Conservation (phyloP, 2,329 filamentous ascomycete species). For the Thermothelomyces thermophilus region DNA sequence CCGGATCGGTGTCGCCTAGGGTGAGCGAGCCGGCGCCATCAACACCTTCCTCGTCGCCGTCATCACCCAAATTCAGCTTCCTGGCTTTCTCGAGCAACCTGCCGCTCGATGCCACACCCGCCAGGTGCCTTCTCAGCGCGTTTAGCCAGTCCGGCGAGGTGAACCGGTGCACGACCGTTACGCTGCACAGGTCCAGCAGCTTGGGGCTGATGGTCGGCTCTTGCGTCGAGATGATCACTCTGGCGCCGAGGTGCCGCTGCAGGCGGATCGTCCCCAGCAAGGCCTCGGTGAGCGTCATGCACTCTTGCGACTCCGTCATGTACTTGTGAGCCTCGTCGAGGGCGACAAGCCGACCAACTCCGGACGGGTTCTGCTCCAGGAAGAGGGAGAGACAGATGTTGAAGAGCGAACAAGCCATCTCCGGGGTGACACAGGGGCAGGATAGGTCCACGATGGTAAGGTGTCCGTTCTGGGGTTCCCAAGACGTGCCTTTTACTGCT, state of each 20-base stretch:
- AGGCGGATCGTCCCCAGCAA: conserved; percentile 59
- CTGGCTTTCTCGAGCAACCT: conserved; percentile 21
- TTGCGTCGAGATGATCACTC: conserved; percentile 68
- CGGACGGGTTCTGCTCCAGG: conserved; percentile 43
- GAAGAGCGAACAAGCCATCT: conserved; percentile 65
- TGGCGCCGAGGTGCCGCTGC: conserved; percentile 61
- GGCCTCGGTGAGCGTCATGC: conserved; percentile 51
- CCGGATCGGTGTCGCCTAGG: conserved; percentile 21
- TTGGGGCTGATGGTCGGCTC: conserved; percentile 65
- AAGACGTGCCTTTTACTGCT: conserved; percentile 25
- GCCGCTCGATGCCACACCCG: conserved; percentile 24
- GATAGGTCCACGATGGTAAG: conserved; percentile 54
- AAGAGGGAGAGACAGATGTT: conserved; percentile 64
- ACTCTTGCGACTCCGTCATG: conserved; percentile 52
- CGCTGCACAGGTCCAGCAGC: conserved; percentile 63
- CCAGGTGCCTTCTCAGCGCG: conserved; percentile 27
- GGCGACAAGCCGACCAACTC: conserved; percentile 55
- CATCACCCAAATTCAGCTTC: conserved; percentile 4
- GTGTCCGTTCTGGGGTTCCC: conserved; percentile 28
- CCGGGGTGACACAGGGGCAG: conserved; percentile 61
- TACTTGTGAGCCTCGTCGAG: conserved; percentile 78
- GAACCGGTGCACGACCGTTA: conserved; percentile 69
- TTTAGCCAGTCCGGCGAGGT: conserved; percentile 33
- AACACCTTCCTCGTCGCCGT: neutral
- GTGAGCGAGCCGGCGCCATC: conserved; percentile 11